Base-by-base conservation (phyloP, 2,329 filamentous ascomycete species). In the Fusarium sp. region DNA sequence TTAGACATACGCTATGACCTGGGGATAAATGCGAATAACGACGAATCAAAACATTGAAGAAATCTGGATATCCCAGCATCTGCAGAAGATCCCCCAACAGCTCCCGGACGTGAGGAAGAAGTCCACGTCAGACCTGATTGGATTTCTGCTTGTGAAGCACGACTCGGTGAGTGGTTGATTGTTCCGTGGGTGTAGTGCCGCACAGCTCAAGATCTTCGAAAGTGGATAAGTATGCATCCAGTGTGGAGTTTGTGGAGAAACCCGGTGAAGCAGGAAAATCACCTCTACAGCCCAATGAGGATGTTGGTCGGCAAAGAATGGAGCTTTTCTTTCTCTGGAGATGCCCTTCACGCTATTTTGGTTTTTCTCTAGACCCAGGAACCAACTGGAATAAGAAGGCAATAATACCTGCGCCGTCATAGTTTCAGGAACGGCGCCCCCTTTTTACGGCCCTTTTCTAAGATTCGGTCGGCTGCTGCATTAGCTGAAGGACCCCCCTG, bases 211-310 rank as follows among this genome's bases (percentile, higher is more conserved):
- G 53, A 57, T 57, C 53, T 57, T 40, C 34, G 31, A 11, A 51
- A 26, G 53, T 52, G 53, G 43, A 26, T 36, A 38, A 17, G 19
- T 31, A 10, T 31, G 28, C 28, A 31, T 31, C 10, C 28, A 31
- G n/a, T 24, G 45, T 40, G 45, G 61, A 52, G 62, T 65, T 65
- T 63, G 61, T 47, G 62, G 61, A 38, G 51, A 57, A 62, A 47
- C 52, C 52, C 53, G 34, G 51, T 44, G n/a, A 42, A 45, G 31
- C 8, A 38, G 38, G 13, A 38, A 50, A 60, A 62, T 40, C 31
- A 28, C 47, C 42, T 39, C 45, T 28, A 31, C 28, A 21, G 34
- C 19, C 13, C 38, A 40, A 33, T 17, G 36, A 26, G 42, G 14
- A 36, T 56, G 60, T 53, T 63, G 47, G 49, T 60, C 31, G 31